phyloP scores from a whole-genome alignment of 2,329 filamentous ascomycete genomes.

The Cladorrhinum sp. region DNA sequence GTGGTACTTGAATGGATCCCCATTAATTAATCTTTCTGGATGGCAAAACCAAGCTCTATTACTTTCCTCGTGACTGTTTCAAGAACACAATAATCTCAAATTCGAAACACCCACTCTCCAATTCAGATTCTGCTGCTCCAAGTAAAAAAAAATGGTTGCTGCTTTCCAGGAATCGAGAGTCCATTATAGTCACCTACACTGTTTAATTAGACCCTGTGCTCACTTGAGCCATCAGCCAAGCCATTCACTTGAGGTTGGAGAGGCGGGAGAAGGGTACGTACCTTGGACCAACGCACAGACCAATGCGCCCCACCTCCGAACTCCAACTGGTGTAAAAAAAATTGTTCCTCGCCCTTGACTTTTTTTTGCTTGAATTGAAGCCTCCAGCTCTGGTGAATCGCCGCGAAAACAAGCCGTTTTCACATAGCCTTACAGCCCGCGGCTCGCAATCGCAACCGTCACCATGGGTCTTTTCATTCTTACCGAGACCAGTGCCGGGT shows the following conservation, averaged over 20 bases:
- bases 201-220: background rate
- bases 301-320: conserved; percentile 24
- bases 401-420: conserved; percentile 27
- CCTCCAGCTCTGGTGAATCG: conserved; percentile 18
- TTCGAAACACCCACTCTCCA: no score
- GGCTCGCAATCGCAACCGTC: conserved; percentile 28
- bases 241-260: background rate
- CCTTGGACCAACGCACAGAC: conserved; percentile 21
- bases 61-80: no score
- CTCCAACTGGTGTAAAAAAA: conserved; percentile 37
- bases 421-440: conserved; percentile 36
- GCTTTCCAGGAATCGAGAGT: background rate
- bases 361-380: conserved; percentile 33
- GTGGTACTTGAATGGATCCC: no score
- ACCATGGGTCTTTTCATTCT: conserved; percentile 89
- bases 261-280: conserved; percentile 15
- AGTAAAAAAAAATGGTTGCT: no score
- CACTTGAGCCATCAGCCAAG: background rate
- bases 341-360: conserved; percentile 36
- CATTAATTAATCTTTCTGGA: no score
- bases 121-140: no score
- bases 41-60: no score
- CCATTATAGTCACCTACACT: background rate
- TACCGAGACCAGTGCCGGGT: conserved; percentile 84
- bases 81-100: no score